Percentiles rank a stretch among this genome's conserved stretches.
These are phyloP conservation scores for Meyerozyma guilliermondii DNA, from an alignment of 1,139 yeast species.

Conservation along the genomic window DNA sequence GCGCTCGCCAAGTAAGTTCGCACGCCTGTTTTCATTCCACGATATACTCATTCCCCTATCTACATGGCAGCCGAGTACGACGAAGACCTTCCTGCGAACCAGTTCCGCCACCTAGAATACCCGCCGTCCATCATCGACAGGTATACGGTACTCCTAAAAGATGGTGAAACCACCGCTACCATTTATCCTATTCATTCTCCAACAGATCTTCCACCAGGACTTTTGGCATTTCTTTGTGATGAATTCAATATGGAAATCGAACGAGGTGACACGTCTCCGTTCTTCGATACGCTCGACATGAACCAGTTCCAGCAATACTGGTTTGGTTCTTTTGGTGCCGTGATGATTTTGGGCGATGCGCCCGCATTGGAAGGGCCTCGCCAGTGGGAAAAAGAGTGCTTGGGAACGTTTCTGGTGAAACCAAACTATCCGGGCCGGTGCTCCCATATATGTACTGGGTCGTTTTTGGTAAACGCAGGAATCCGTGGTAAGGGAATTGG, in stretches of 20 bases:
- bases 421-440: constrained; percentile 93
- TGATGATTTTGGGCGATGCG: constrained; percentile 79
- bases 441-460: constrained; percentile 89
- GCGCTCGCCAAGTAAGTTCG: background rate
- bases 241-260: constrained; percentile 92
- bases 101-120: constrained; percentile 31
- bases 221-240: constrained; percentile 77
- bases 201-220: constrained; percentile 65
- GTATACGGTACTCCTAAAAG: constrained; percentile 71
- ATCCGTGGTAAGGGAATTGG: constrained; percentile 94
- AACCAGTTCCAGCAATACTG: constrained; percentile 77
- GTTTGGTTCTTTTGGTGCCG: constrained; percentile 83
- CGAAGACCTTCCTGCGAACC: constrained; percentile 31
- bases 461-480: constrained; percentile 86
- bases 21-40: constrained; percentile 17
- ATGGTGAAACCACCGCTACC: constrained; percentile 89
- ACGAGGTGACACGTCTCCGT: constrained; percentile 83
- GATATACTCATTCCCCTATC: constrained; percentile 17
- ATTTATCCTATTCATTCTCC: constrained; percentile 76
- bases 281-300: constrained; percentile 68
- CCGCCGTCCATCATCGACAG: constrained; percentile 30
- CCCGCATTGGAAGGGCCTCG: constrained; percentile 53
- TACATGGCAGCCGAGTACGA: constrained; percentile 25
- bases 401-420: constrained; percentile 78
- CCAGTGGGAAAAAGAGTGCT: constrained; percentile 86